Evolutionary conservation across 2,329 filamentous ascomycete genomes (phyloP), one percentile per base, ranked within the genome.

Genomic region (Talaromyces islandicus): DNA sequence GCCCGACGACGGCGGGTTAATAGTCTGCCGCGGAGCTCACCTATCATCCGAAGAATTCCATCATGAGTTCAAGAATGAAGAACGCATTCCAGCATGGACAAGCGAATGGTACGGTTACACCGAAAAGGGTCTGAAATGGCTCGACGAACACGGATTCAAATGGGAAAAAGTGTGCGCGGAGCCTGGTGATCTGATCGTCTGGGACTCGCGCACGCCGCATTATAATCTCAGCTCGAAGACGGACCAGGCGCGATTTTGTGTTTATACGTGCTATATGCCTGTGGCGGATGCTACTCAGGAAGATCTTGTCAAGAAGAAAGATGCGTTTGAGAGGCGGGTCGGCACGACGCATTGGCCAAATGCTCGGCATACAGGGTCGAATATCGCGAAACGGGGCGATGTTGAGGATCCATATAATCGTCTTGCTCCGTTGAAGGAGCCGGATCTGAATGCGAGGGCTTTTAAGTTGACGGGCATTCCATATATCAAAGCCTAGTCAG

Each of bases 121-220:
- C 29, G 67, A 77, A 4, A 70, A 76, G 27, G 75, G 79, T 53
- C 66, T 79, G 27, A 67, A 74, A 52, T 80, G 77, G 76, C 78
- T 78, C 53, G 60, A 73, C 41, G 67, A 73, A 10, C 67, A 67
- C 1, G 77, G 77, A 0, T 75, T 72, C 61, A 68, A 72, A 57
- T 60, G 74, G 19, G 53, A 73, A 43, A 80, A 80, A 67, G 65
- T 79, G 5, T 67, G 70, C 54, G 67, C 73, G 17, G 77, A 76
- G n/a, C 73, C 76, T 7, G 77, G 78, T 5, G 77, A 79, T 60
- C 66, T 80, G 60, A 71, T 80, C 2, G 67, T 80, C 7, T 79
- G 78, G 79, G 78, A 80, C 62, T 76, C 75, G 7, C 68, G 80
- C 4, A 78, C 77, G 0, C 75, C 81, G 56, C 80, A 83, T 66